phyloP scores from a whole-genome alignment of 345 rosid genomes.

The Lagerstroemia speciosa region DNA sequence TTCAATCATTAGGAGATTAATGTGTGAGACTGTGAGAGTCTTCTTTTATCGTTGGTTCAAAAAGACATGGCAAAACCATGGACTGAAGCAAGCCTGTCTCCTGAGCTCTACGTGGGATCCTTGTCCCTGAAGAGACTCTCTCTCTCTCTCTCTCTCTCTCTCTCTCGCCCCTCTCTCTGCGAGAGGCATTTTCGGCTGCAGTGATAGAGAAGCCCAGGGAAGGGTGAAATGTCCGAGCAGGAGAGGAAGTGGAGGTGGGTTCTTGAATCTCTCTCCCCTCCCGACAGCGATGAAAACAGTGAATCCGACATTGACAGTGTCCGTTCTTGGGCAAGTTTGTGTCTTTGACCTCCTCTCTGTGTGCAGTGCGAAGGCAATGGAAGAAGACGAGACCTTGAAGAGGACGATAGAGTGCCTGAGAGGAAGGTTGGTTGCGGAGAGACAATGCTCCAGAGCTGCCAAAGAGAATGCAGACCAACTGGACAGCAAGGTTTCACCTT shows the following conservation, averaged over 20 bases:
- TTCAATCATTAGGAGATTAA: background rate
- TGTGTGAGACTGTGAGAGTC: background rate
- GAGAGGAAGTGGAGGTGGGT: constrained; percentile 10
- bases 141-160: background rate
- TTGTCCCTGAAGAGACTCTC: background rate
- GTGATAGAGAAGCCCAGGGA: background rate
- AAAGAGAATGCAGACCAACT: constrained; percentile 50
- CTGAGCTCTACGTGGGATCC: background rate
- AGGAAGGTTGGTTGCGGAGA: constrained; percentile 79
- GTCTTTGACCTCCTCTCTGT: background rate
- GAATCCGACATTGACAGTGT: no score
- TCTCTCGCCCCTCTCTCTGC: background rate
- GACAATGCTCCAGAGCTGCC: constrained; percentile 67
- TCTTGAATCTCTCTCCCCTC: background rate
- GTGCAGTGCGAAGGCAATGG: constrained; percentile 30
- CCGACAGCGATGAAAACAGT: background rate
- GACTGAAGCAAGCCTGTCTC: background rate
- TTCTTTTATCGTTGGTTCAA: background rate
- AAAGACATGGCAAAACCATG: background rate
- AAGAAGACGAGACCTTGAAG: constrained; percentile 27
- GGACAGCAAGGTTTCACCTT: constrained; percentile 42
- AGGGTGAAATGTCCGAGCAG: background rate
- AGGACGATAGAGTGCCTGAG: constrained; percentile 65
- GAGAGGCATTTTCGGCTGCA: background rate
- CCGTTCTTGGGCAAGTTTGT: no score